Conservation (phyloP, 306 rosid genomes). For the Cicer judaicum region DNA sequence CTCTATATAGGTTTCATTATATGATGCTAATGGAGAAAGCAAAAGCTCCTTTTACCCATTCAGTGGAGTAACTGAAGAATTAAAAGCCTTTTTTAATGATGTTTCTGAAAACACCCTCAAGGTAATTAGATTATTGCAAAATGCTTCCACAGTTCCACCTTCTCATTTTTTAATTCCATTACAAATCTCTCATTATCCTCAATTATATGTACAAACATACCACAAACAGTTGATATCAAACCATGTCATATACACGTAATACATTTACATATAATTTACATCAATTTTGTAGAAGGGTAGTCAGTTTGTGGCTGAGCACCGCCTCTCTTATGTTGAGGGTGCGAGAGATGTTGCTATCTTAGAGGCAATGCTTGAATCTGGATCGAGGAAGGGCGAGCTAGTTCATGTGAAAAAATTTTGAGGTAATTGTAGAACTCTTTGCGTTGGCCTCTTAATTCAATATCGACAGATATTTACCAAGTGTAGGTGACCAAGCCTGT, state of each 20-base stretch:
- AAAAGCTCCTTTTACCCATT: constrained; percentile 77
- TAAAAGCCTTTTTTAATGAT: constrained; percentile 72
- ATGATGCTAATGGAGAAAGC: constrained; percentile 66
- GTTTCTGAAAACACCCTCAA: constrained; percentile 55
- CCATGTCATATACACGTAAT: constrained; percentile 8
- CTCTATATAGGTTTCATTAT: constrained; percentile 58
- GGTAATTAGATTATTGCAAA: constrained; percentile 53
- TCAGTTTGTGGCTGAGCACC: constrained; percentile 63
- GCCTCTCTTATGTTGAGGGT: constrained; percentile 85
- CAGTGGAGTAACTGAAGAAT: constrained; percentile 87
- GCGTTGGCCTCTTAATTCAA: constrained; percentile 16
- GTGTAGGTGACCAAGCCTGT: constrained; percentile 32
- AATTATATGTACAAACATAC: constrained; percentile 33
- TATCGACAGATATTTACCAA: constrained; percentile 20
- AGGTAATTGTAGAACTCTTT: constrained; percentile 41
- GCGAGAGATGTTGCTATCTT: constrained; percentile 93
- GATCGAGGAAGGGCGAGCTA: constrained; percentile 70
- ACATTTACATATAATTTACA: constrained; percentile 22
- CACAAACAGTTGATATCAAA: constrained; percentile 28
- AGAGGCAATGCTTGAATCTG: constrained; percentile 96
- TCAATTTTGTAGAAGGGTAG: constrained; percentile 56
- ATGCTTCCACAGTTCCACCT: constrained; percentile 31
- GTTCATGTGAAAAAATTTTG: constrained; percentile 76
- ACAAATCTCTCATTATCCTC: constrained; percentile 29
- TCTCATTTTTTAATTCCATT: constrained; percentile 28